Evolutionary conservation across 306 rosid species (phyloP).

Genomic region (Fagus crenata): DNA sequence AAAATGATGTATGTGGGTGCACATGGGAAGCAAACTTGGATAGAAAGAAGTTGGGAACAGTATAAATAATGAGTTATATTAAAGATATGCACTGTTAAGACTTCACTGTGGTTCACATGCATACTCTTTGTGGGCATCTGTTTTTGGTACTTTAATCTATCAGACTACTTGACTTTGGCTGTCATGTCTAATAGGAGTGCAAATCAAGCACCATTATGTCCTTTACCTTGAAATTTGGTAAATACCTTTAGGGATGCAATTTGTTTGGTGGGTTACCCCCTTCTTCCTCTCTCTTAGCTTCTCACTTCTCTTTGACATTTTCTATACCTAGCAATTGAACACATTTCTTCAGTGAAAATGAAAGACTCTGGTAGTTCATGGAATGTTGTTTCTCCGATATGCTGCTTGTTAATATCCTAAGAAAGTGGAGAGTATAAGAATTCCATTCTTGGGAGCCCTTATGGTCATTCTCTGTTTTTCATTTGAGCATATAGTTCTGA

Average conservation of each 20-base stretch:
- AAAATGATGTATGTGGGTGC: not conserved
- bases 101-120: not conserved
- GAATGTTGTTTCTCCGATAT: not conserved
- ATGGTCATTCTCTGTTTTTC: not conserved
- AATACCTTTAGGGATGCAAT: not conserved
- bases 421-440: constrained; percentile 10
- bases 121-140: not conserved
- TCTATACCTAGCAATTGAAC: not conserved
- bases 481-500: constrained; percentile 8
- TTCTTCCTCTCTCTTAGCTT: not conserved
- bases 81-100: too few relatives aligned
- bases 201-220: not conserved
- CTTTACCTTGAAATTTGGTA: not conserved
- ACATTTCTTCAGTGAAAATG: not conserved
- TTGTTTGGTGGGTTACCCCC: not conserved
- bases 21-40: not conserved
- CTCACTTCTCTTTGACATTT: not conserved
- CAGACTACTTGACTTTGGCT: not conserved
- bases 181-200: not conserved
- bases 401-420: not conserved
- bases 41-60: not conserved
- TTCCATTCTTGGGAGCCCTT: constrained; percentile 2
- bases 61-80: not conserved
- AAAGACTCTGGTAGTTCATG: not conserved
- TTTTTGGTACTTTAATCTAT: not conserved